These are phyloP conservation scores for Syncephalastrum contaminatum DNA, from an alignment of 371 early-diverging fungal species.

Conservation along the genomic window DNA sequence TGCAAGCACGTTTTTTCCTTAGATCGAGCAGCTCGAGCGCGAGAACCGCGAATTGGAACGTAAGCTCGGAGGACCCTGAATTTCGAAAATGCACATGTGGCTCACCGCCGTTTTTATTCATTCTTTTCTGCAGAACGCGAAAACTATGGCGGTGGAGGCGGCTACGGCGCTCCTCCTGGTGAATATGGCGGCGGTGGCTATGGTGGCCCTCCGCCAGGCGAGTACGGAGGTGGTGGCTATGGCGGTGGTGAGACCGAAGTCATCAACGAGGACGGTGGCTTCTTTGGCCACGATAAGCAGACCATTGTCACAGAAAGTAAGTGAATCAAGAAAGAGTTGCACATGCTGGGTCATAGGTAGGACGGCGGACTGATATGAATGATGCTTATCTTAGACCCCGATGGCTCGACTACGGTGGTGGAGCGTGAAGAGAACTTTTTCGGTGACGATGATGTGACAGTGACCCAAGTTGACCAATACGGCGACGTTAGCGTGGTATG, in stretches of 20 bases:
- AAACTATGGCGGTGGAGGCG: slow-evolving; percentile 10
- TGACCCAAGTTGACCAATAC: slow-evolving; percentile 27
- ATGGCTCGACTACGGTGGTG: slow-evolving; percentile 11
- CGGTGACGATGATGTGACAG: slow-evolving; percentile 15
- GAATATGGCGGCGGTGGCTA: slow-evolving; percentile 7
- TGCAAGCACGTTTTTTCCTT: slow-evolving; percentile 10
- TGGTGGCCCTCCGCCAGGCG: slow-evolving; percentile 10
- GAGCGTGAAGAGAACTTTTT: slow-evolving; percentile 14
- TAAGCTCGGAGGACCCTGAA: neutral
- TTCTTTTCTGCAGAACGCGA: slow-evolving; percentile 5
- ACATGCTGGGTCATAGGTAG: too few relatives aligned
- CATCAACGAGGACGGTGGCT: slow-evolving; percentile 42
- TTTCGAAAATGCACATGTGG: neutral
- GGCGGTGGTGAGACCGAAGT: slow-evolving; percentile 21
- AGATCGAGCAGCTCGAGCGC: slow-evolving; percentile 13
- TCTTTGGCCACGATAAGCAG: slow-evolving; percentile 34
- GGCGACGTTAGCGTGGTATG: slow-evolving; percentile 33
- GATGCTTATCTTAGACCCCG: slow-evolving; percentile 5
- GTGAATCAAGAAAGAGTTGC: neutral
- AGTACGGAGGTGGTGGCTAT: slow-evolving; percentile 6
- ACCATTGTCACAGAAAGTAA: slow-evolving; percentile 32
- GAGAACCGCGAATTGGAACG: slow-evolving; percentile 12
- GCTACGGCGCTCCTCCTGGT: slow-evolving; percentile 10
- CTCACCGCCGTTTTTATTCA: slow-evolving; percentile 1
- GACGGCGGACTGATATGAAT: neutral